Percentiles rank a stretch among this genome's conserved stretches.
These are phyloP conservation scores for Pistacia vera DNA, from an alignment of 345 rosid species.

Conservation along the genomic window DNA sequence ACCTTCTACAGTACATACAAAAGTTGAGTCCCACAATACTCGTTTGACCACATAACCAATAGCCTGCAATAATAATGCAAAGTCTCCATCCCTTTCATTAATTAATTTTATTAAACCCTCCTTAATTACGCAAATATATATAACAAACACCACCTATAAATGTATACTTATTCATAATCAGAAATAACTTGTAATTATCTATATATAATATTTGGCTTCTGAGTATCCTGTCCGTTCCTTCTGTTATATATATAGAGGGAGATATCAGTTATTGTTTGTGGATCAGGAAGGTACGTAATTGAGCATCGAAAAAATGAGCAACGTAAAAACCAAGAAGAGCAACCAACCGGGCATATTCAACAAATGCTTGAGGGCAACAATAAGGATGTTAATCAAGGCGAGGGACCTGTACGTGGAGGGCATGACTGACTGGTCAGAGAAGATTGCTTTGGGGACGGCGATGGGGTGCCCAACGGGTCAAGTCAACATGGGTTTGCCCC, in stretches of 20 bases:
- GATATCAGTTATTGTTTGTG: neutral
- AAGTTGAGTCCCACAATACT: too few relatives aligned
- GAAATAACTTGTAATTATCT: too few relatives aligned
- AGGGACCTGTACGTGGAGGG: slow-evolving; percentile 61
- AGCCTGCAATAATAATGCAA: too few relatives aligned
- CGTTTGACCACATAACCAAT: too few relatives aligned
- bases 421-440: slow-evolving; percentile 61
- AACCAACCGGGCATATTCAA: slow-evolving; percentile 31
- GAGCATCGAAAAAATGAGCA: neutral
- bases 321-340: neutral
- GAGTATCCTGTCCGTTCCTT: neutral
- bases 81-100: too few relatives aligned
- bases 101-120: too few relatives aligned
- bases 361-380: slow-evolving; percentile 46
- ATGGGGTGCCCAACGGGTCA: slow-evolving; percentile 50
- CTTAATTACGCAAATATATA: too few relatives aligned
- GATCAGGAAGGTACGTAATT: too few relatives aligned
- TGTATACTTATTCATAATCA: too few relatives aligned
- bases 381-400: slow-evolving; percentile 48
- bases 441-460: slow-evolving; percentile 28
- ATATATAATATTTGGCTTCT: too few relatives aligned
- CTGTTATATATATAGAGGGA: neutral
- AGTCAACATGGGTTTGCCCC: slow-evolving; percentile 36
- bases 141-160: too few relatives aligned
- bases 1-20: too few relatives aligned